Percentiles rank a stretch among this genome's conserved stretches.
phyloP scores from a whole-genome alignment of 768 basidiomycete species.

The Termitomyces sp. region DNA sequence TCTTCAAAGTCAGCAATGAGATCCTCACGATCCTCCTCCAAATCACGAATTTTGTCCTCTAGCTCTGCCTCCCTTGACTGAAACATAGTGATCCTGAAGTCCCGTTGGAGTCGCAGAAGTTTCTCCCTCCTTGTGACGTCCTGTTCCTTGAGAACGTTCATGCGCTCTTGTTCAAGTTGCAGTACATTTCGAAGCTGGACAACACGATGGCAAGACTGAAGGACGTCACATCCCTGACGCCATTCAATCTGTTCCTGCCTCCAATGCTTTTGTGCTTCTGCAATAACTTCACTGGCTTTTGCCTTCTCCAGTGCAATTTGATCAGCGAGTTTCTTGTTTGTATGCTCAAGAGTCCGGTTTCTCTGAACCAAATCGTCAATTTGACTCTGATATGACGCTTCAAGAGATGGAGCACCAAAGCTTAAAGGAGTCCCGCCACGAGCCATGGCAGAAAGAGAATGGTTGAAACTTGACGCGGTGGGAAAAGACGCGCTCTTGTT shows the following conservation, averaged over 20 bases:
- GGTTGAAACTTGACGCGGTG: background rate
- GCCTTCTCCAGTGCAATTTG: constrained; percentile 38
- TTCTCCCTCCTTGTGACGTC: constrained; percentile 52
- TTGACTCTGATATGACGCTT: constrained; percentile 57
- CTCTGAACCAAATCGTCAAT: constrained; percentile 71
- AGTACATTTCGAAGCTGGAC: constrained; percentile 53
- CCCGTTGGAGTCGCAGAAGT: constrained; percentile 53
- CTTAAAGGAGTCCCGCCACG: constrained; percentile 17
- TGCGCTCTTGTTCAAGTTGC: constrained; percentile 49
- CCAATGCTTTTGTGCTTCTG: constrained; percentile 42
- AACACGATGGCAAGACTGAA: constrained; percentile 60
- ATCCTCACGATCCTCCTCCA: constrained; percentile 43
- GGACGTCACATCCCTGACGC: constrained; percentile 56
- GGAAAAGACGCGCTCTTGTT: constrained; percentile 1
- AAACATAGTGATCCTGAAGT: constrained; percentile 64
- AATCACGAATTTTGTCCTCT: constrained; percentile 43
- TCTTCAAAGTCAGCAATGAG: constrained; percentile 18
- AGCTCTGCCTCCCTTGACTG: constrained; percentile 57
- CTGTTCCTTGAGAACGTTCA: constrained; percentile 46
- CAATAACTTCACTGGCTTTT: constrained; percentile 35
- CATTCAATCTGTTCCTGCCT: constrained; percentile 50
- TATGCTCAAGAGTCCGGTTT: constrained; percentile 59
- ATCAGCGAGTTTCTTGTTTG: constrained; percentile 47
- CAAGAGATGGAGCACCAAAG: constrained; percentile 37
- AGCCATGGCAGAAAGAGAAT: constrained; percentile 9